A percentile compares a stretch with the other conserved stretches of the same genome.
Conservation (phyloP, 805 yeast species). For the Saturnispora saitoi region DNA sequence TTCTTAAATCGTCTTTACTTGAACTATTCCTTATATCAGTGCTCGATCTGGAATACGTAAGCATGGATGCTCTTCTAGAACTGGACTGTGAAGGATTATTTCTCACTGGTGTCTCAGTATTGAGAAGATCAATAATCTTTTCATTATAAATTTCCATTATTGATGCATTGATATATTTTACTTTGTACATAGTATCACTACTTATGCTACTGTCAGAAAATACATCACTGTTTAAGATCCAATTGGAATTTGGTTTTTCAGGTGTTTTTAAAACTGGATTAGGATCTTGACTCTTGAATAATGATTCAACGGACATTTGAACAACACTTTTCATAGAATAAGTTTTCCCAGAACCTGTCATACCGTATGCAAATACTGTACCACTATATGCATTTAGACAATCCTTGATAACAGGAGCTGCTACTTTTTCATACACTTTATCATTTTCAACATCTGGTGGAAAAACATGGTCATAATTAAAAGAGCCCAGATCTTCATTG, state of each 20-base stretch:
- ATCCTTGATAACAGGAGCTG: conserved; percentile 42
- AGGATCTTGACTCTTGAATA: conserved; percentile 38
- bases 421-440: conserved; percentile 53
- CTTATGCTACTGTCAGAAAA: not conserved
- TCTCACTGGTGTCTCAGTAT: conserved; percentile 24
- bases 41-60: conserved; percentile 6
- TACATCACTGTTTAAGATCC: conserved; percentile 6
- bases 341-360: conserved; percentile 92
- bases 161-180: conserved; percentile 47
- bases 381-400: conserved; percentile 73
- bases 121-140: conserved; percentile 67
- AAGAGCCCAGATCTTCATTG: conserved; percentile 53
- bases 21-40: not conserved
- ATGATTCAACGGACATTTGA: conserved; percentile 51
- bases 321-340: conserved; percentile 81
- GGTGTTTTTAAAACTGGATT: not conserved
- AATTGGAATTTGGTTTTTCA: conserved; percentile 6
- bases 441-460: conserved; percentile 44
- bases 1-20: conserved; percentile 48
- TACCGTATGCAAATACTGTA: conserved; percentile 88
- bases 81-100: not conserved
- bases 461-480: conserved; percentile 74
- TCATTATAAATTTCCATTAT: conserved; percentile 87
- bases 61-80: not conserved
- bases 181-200: conserved; percentile 14